Evolutionary conservation across 345 rosid species (phyloP), one percentile per base, ranked within the genome.

Genomic region (Gossypium ekmanianum): DNA sequence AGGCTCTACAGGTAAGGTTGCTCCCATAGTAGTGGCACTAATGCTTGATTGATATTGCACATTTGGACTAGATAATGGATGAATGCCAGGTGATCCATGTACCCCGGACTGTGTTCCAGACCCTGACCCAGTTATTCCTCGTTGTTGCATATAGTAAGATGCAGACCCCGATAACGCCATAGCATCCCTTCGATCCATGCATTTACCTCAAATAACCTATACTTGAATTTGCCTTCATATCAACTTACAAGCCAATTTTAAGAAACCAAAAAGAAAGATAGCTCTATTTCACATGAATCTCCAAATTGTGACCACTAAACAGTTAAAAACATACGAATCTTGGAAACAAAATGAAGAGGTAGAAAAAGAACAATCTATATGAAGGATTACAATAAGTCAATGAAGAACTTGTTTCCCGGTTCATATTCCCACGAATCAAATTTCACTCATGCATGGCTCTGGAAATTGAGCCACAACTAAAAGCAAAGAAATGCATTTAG

Each of bases 181-280:
- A 73, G 92, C 77, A 77, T 92, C 98, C 82, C 97, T 88, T 86
- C 90, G 90, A 88, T 95, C 99, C 99, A 95, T 94, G 87, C 99
- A 90, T 88, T 85, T 81, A 91, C 88, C 77, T 77, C 54, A 47
- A 76, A 75, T 62, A 71, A 79, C 80, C 77, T 76, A 51, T 61
- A 73, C 80, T 75, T 56, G 44, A 68, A 72, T 20, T 24, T 71
- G 73, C 74, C 68, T 74, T 74, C 58, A 72, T 56, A 81, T 70
- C 71, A 71, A 78, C 72, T 79, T 75, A 56, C 56, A 63, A 84
- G 75, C 81, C 78, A 56, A 43, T 16, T 58, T 61, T 58, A 26
- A 65, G 68, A 5, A 73, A 75, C 71, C 59, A 51, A 11, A 50
- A 76, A 34, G 41, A 5, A 73, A 65, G 20, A 61, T 26, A 44